Base-by-base conservation (phyloP, 352 stramenopile species). In the Pythium aquatile region DNA sequence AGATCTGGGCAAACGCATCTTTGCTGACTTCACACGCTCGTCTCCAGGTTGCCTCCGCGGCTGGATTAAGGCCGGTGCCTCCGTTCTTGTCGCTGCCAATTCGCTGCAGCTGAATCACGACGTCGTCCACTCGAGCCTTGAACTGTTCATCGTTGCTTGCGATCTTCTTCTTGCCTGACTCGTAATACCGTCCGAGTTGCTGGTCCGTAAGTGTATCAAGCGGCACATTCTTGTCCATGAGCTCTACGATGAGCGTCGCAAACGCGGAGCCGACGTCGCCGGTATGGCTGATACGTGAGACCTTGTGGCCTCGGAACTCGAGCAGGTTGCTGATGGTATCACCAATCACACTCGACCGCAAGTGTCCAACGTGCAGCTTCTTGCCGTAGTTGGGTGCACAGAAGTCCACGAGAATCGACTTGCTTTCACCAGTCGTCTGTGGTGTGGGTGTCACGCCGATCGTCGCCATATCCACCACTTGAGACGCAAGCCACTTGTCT, bases 331-430 rank as follows among this genome's bases (percentile, higher is more conserved):
- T 83, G 60, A 95, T 73, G 35, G 81, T 91, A 63, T 95, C 86
- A 40, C 86, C 84, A 17, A 95, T 75, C 14, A 91, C 86, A 39
- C 81, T 91, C 17, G 86, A 93, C 5, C 86, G 79, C 63, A 95
- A 68, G 53, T 95, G 86, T 10, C 84, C 86, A 16, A 95, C 86
- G 53, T 95, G 86, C 26, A 95, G 70, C 63, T 91, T 91, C 73
- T 93, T 95, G 69, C 86, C 86, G 42, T 93, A 85, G 57, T 95
- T 95, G 2, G 86, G 86, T 6, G 84, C 82, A 32, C 81, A 83
- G 73, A 93, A 95, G 64, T 95, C 86, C 58, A 93, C 85, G 3
- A 95, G 72, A 55, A 92, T 78, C 16, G 58, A 58, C 58, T 79
- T 74, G 64, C 58, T 71, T 17, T 74, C 47, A 20, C 55, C 62